These are phyloP conservation scores for Grigorovia jiainica DNA, from an alignment of 805 yeast species.

Conservation along the genomic window DNA sequence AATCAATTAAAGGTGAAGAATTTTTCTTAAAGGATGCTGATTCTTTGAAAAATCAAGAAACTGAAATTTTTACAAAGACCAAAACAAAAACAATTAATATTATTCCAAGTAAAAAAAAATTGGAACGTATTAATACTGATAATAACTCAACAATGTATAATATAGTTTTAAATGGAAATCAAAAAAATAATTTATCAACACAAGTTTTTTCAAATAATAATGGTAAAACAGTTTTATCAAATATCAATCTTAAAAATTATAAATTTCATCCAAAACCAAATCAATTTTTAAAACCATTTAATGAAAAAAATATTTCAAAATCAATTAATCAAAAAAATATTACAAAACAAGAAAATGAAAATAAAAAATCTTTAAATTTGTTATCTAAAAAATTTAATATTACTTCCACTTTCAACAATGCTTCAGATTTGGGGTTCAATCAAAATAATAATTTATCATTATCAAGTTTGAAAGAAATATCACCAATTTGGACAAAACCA, in stretches of 20 bases:
- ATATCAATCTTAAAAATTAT: neutral
- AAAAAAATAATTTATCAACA: neutral
- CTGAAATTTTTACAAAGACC: no score
- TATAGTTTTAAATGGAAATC: no score
- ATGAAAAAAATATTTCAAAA: neutral
- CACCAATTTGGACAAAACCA: neutral
- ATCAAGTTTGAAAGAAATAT: slow-evolving; percentile 2
- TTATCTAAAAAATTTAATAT: neutral
- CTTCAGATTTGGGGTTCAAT: neutral
- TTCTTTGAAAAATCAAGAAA: no score
- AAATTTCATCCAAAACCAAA: neutral
- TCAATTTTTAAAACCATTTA: neutral
- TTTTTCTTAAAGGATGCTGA: no score
- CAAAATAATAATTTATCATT: neutral
- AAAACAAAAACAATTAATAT: neutral
- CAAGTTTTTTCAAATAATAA: neutral
- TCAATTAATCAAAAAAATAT: neutral
- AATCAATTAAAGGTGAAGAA: no score
- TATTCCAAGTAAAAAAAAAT: neutral
- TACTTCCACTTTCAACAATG: neutral
- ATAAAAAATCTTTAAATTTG: no score
- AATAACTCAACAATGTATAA: no score
- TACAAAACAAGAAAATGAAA: neutral
- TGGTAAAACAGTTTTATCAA: neutral
- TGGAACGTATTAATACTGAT: neutral